phyloP scores from a whole-genome alignment of 2,329 filamentous ascomycete species.

The Hypomyces rosellus region DNA sequence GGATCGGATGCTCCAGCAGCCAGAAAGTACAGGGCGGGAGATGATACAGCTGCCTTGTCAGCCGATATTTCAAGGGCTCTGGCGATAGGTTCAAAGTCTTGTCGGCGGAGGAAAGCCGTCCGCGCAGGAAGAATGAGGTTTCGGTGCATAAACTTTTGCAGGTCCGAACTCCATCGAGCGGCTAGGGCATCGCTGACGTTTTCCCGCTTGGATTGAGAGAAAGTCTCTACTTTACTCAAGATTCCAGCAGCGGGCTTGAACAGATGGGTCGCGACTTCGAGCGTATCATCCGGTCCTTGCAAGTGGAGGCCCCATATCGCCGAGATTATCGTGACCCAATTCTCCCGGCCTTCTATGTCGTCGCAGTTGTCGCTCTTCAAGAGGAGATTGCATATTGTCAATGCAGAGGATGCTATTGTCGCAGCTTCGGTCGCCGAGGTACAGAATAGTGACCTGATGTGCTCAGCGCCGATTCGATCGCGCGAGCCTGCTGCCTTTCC shows the following conservation, averaged over 20 bases:
- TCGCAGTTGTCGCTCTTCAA: conserved; percentile 27
- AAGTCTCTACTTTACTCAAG: conserved; percentile 34
- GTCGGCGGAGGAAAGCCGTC: conserved; percentile 38
- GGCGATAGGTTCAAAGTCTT: conserved; percentile 35
- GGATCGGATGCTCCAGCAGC: conserved; percentile 24
- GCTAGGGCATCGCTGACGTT: conserved; percentile 15
- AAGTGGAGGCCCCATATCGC: conserved; percentile 49
- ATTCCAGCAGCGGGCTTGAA: conserved; percentile 33
- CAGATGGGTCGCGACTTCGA: conserved; percentile 43
- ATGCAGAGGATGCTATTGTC: conserved; percentile 37
- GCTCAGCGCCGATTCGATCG: conserved; percentile 49
- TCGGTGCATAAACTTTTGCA: conserved; percentile 43
- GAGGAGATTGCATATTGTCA: conserved; percentile 39
- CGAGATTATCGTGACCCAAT: conserved; percentile 42
- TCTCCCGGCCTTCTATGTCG: conserved; percentile 31
- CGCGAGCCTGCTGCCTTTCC: conserved; percentile 30
- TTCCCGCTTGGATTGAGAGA: conserved; percentile 16
- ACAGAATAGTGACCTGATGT: conserved; percentile 52
- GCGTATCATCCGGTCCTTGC: conserved; percentile 40
- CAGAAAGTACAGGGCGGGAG: conserved; percentile 41
- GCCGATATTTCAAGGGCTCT: conserved; percentile 35
- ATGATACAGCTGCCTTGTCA: conserved; percentile 29
- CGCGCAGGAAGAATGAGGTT: conserved; percentile 48
- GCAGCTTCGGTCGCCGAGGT: conserved; percentile 42
- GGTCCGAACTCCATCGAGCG: conserved; percentile 37